Evolutionary conservation across 2,329 filamentous ascomycete species (phyloP), one percentile per base, ranked within the genome.

Genomic region (Fusarium buharicum): DNA sequence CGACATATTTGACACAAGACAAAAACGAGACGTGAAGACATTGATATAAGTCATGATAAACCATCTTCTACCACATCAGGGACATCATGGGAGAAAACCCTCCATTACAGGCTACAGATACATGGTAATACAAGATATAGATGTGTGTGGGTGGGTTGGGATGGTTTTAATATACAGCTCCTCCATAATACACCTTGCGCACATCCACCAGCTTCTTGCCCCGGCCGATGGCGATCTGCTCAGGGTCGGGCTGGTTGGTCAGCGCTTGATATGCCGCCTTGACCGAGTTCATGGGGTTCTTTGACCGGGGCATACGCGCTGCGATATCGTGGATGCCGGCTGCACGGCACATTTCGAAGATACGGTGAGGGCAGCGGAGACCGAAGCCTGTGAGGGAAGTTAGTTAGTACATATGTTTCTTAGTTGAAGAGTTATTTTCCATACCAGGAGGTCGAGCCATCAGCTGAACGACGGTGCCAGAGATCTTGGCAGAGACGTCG

Each of bases 221-320:
- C 64, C 93, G 82, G 48, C 92, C 94, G 45, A 91, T 85, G 53
- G 95, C 95, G 73, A 99, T 89, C 73, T 94, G 88, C 75, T 98
- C 92, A 27, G 95, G 95, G 73, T 96, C 83, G 59, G 86, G 86
- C 81, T 99, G 95, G 80, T 83, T 90, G 76, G 86, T 85, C 62
- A 99, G 82, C 6, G 93, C 94, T 76, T 94, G 77, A 77, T 91
- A 91, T 36, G 92, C 86, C 13, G 95, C 95, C 81, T 97, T 97
- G 79, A 97, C 90, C 16, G 93, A 92, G 82, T 99, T 99, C 93
- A 98, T 97, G 68, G 93, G 92, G 82, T 97, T 98, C 72, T 93
- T 87, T 62, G 92, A 92, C 40, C 94, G 90, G 33, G 89, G 88
- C 62, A 96, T 93, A 67, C 86, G 85, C 44, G 92, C 93, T 14